Conservation (phyloP, 208 protist species). For the Wallacemonas rigidus region DNA sequence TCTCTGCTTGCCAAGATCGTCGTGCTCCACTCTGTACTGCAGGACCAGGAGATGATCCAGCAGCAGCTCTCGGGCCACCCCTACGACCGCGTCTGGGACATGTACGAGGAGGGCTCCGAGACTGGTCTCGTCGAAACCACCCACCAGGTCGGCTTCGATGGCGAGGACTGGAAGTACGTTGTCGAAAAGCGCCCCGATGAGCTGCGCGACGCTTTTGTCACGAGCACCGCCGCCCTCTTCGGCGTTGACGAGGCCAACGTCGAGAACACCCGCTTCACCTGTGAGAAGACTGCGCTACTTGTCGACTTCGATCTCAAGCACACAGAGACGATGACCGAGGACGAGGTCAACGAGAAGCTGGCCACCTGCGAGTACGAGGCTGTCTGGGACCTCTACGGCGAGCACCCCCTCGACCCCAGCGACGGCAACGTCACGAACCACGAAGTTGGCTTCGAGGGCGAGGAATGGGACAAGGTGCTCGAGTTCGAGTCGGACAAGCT, state of each 20-base stretch:
- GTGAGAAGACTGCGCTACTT: slow-evolving; percentile 34
- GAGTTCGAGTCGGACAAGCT: slow-evolving; percentile 37
- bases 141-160: slow-evolving; percentile 48
- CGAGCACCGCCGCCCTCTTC: slow-evolving; percentile 36
- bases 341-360: slow-evolving; percentile 42
- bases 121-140: slow-evolving; percentile 5
- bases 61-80: slow-evolving; percentile 30
- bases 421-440: slow-evolving; percentile 34
- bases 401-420: slow-evolving; percentile 36
- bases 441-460: slow-evolving; percentile 47
- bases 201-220: slow-evolving; percentile 38
- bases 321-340: slow-evolving; percentile 34
- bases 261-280: slow-evolving; percentile 21
- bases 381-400: slow-evolving; percentile 60
- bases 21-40: slow-evolving; percentile 17
- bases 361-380: slow-evolving; percentile 37
- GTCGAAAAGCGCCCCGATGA: slow-evolving; percentile 36
- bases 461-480: slow-evolving; percentile 58
- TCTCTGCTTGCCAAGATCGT: slow-evolving; percentile 4
- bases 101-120: slow-evolving; percentile 14
- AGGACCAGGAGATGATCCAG: slow-evolving; percentile 20
- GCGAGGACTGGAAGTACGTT: slow-evolving; percentile 69
- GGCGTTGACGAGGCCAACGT: slow-evolving; percentile 38
- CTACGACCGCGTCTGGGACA: slow-evolving; percentile 25
- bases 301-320: slow-evolving; percentile 53